Base-by-base conservation (phyloP, 2,329 filamentous ascomycete genomes). In the Aspergillus tanneri region DNA sequence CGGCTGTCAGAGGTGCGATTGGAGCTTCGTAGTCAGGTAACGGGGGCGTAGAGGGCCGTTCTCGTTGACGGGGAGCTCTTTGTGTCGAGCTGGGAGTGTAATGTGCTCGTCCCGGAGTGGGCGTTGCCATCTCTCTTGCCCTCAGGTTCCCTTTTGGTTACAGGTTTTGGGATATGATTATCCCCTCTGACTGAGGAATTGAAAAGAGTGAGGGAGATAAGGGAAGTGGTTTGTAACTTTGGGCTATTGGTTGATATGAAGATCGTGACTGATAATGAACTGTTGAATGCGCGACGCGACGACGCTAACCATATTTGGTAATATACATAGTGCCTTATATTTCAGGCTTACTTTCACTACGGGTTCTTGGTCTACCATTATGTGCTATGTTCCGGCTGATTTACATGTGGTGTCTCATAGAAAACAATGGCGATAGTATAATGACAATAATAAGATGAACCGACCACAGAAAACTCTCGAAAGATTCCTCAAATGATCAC, bases 11-110 rank as follows among this genome's bases (percentile, higher is more conserved):
- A 0, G 80, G 72, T 46, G 77, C 76, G 8, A 67, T 65, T 2
- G 78, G 79, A 12, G 74, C 69, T 61, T 82, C 70, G 62, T 85
- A 85, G 5, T n/a, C n/a, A n/a, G n/a, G n/a, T n/a, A n/a, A n/a
- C n/a, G 69, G 57, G 9, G 79, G 75, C n/a, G n/a, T n/a, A n/a
- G 28, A 81, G 58, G 2, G 63, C 59, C 3, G 46, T 50, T 3
- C 52, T 44, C 24, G 21, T 16, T 11, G 19, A 11, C n/a, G n/a
- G n/a, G n/a, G n/a, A n/a, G n/a, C n/a, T n/a, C n/a, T n/a, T n/a
- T n/a, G n/a, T n/a, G n/a, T n/a, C n/a, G n/a, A n/a, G n/a, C n/a
- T n/a, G 23, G 41, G 32, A 42, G 4, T 52, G 46, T 49, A 18
- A 16, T 21, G 49, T 19, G 44, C 35, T 16, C 36, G 45, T 44